These are phyloP conservation scores for Lipomyces yamadae DNA, from an alignment of 805 yeast genomes.

Conservation along the genomic window DNA sequence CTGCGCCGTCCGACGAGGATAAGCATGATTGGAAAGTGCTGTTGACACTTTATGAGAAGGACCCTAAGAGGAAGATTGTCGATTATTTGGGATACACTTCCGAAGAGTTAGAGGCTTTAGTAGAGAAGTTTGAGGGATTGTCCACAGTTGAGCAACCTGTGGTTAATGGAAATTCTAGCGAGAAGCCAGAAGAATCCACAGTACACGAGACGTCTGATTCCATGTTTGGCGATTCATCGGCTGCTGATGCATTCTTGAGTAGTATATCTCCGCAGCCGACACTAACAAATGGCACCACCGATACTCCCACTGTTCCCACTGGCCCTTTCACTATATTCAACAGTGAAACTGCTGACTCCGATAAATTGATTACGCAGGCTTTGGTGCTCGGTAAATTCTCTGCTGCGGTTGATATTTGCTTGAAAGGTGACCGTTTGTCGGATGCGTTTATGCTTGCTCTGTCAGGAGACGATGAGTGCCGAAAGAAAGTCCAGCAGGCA, in stretches of 20 bases:
- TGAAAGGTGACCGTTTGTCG: slow-evolving; percentile 63
- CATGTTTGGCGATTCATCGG: slow-evolving; percentile 23
- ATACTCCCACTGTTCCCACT: slow-evolving; percentile 28
- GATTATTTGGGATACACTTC: slow-evolving; percentile 36
- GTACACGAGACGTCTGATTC: slow-evolving; percentile 40
- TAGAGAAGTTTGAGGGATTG: slow-evolving; percentile 27
- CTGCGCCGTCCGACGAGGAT: slow-evolving; percentile 32
- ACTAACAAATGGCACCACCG: background rate
- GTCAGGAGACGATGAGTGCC: slow-evolving; percentile 59
- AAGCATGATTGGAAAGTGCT: slow-evolving; percentile 48
- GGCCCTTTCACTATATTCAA: slow-evolving; percentile 45
- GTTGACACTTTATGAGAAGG: slow-evolving; percentile 46
- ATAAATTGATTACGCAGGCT: slow-evolving; percentile 54
- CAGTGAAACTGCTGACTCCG: slow-evolving; percentile 51
- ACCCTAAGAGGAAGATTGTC: slow-evolving; percentile 38
- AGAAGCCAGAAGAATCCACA: slow-evolving; percentile 34
- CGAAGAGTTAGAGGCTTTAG: slow-evolving; percentile 24
- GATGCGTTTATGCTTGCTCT: slow-evolving; percentile 86
- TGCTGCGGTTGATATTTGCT: slow-evolving; percentile 69
- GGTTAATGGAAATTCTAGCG: slow-evolving; percentile 36
- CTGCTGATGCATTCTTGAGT: slow-evolving; percentile 39
- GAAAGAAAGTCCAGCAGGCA: slow-evolving; percentile 69
- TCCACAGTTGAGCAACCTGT: slow-evolving; percentile 34
- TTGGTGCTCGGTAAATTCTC: slow-evolving; percentile 66
- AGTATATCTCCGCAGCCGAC: slow-evolving; percentile 40